phyloP scores from a whole-genome alignment of 768 basidiomycete genomes.

The Steccherinum ochraceum region DNA sequence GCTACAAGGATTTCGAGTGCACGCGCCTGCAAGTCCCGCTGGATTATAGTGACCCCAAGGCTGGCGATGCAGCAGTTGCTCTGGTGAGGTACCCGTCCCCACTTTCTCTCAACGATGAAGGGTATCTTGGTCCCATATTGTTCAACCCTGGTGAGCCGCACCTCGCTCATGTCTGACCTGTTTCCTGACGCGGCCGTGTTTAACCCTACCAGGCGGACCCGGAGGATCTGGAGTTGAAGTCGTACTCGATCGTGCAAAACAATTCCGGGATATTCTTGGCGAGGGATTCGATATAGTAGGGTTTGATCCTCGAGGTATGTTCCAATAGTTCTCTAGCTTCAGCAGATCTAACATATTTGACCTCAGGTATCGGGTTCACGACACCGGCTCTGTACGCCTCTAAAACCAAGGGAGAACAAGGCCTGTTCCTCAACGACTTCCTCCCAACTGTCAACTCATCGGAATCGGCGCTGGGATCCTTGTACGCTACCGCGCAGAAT shows the following conservation, averaged over 20 bases:
- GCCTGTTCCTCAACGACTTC: neutral
- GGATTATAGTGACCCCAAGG: slow-evolving; percentile 1
- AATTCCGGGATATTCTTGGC: slow-evolving; percentile 13
- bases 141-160: slow-evolving; percentile 7
- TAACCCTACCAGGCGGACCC: slow-evolving; percentile 16
- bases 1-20: neutral
- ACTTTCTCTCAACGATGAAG: neutral
- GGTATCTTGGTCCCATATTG: slow-evolving; percentile 2
- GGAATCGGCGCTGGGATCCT: slow-evolving; percentile 6
- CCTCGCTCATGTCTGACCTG: neutral
- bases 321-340: neutral
- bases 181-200: neutral
- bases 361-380: neutral
- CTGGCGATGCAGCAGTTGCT: neutral
- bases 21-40: neutral
- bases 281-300: slow-evolving; percentile 20
- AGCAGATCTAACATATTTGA: neutral
- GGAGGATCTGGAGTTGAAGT: slow-evolving; percentile 21
- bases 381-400: neutral
- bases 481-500: slow-evolving; percentile 10
- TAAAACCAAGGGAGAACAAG: neutral
- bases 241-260: neutral
- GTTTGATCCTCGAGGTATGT: slow-evolving; percentile 24
- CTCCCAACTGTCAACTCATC: slow-evolving; percentile 1
- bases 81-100: neutral